These are phyloP conservation scores for Fusarium sp. DNA, from an alignment of 2,329 filamentous ascomycete genomes.

Conservation along the genomic window DNA sequence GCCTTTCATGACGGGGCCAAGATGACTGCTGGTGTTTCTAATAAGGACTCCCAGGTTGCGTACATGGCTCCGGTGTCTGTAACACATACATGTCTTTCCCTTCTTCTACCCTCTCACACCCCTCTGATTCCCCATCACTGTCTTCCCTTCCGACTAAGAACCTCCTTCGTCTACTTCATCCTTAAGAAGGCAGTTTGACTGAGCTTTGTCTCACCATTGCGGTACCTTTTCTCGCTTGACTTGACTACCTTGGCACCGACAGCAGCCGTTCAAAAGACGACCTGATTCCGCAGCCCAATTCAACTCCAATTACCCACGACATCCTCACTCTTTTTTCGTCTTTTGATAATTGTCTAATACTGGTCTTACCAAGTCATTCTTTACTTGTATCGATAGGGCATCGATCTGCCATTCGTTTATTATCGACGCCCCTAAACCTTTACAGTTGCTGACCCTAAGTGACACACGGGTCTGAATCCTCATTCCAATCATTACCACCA, in stretches of 20 bases:
- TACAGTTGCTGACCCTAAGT: slow-evolving; percentile 13
- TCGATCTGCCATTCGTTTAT: slow-evolving; percentile 30
- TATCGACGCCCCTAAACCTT: slow-evolving; percentile 9
- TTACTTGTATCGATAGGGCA: slow-evolving; percentile 29
- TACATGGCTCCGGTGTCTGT: slow-evolving; percentile 22
- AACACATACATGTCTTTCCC: slow-evolving; percentile 46
- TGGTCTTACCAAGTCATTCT: slow-evolving; percentile 39
- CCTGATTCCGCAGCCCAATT: slow-evolving; percentile 35
- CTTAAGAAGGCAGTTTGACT: slow-evolving; percentile 48
- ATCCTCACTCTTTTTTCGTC: slow-evolving; percentile 38
- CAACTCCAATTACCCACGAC: slow-evolving; percentile 27
- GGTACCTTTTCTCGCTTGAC: slow-evolving; percentile 49
- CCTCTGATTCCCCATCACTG: slow-evolving; percentile 44
- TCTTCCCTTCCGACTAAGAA: slow-evolving; percentile 45
- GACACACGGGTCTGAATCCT: slow-evolving; percentile 22
- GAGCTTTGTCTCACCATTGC: slow-evolving; percentile 50
- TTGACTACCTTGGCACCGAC: slow-evolving; percentile 34
- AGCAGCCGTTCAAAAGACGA: slow-evolving; percentile 46
- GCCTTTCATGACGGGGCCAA: slow-evolving; percentile 45
- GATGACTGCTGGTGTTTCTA: slow-evolving; percentile 44
- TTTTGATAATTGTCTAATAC: slow-evolving; percentile 27
- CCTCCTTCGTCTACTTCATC: slow-evolving; percentile 51
- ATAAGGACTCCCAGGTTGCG: slow-evolving; percentile 31
- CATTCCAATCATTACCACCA: slow-evolving; percentile 37
- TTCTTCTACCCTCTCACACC: slow-evolving; percentile 53